Evolutionary conservation across 805 yeast species (phyloP).

Genomic region (Kuraishia borneana): DNA sequence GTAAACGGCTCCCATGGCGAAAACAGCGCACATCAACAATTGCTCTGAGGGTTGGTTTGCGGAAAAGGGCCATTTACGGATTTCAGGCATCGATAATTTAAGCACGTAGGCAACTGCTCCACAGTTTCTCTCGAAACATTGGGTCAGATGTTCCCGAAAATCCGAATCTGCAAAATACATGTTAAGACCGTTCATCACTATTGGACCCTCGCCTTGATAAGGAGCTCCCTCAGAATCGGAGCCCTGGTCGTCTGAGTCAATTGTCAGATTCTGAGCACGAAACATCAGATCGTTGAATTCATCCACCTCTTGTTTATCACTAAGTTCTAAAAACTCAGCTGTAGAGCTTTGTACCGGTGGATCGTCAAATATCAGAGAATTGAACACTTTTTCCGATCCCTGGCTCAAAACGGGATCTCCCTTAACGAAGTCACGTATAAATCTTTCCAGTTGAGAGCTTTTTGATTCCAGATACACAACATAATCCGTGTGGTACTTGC

Average conservation of each 20-base stretch:
- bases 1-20: conserved; percentile 14
- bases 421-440: conserved; percentile 11
- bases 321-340: neutral
- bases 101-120: conserved; percentile 7
- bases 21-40: conserved; percentile 12
- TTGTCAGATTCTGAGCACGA: neutral
- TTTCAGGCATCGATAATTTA: conserved; percentile 5
- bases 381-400: neutral
- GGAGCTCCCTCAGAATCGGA: neutral
- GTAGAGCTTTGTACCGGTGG: neutral
- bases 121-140: conserved; percentile 8
- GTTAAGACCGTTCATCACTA: conserved; percentile 6
- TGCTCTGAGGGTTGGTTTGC: conserved; percentile 11
- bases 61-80: conserved; percentile 10
- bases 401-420: conserved; percentile 10
- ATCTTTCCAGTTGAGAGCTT: conserved; percentile 10
- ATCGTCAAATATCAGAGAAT: neutral
- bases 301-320: neutral
- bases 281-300: conserved; percentile 1
- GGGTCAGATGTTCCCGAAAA: conserved; percentile 6
- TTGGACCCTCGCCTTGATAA: neutral
- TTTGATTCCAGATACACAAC: conserved; percentile 16
- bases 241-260: conserved; percentile 1
- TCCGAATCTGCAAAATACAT: conserved; percentile 8
- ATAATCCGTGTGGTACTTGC: conserved; percentile 22